Percentiles rank a stretch among this genome's conserved stretches.
Conservation (phyloP, 768 basidiomycete species). For the Amanita molliuscula region DNA sequence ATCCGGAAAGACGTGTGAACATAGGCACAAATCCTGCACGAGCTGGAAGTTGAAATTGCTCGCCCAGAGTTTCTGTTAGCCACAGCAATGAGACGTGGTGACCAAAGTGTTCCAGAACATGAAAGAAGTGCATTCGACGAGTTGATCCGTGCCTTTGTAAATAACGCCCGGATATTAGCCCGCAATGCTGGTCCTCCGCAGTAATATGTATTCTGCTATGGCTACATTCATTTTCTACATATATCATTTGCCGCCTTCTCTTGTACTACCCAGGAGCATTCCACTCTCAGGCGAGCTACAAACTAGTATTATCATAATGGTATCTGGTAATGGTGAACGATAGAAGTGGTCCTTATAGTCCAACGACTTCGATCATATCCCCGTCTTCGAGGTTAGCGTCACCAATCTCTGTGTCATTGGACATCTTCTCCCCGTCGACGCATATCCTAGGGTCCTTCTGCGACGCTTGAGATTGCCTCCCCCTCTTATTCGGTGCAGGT, state of each 20-base stretch:
- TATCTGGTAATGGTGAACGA: neutral
- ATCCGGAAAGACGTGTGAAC: constrained; percentile 2
- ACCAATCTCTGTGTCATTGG: constrained; percentile 48
- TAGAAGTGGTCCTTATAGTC: constrained; percentile 25
- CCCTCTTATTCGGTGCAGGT: constrained; percentile 19
- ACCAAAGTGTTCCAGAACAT: constrained; percentile 44
- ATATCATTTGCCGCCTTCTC: neutral
- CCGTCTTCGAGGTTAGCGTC: constrained; percentile 71
- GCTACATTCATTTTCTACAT: neutral
- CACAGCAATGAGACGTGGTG: constrained; percentile 59
- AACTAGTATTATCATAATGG: constrained; percentile 2
- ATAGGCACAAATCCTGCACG: constrained; percentile 61
- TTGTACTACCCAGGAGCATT: neutral
- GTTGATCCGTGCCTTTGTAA: constrained; percentile 85
- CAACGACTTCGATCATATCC: constrained; percentile 68
- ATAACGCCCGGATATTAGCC: constrained; percentile 83
- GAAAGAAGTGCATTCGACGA: constrained; percentile 81
- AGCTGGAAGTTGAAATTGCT: constrained; percentile 84
- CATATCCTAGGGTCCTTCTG: constrained; percentile 38
- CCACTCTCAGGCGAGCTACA: neutral
- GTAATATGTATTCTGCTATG: neutral
- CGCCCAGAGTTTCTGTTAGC: constrained; percentile 62
- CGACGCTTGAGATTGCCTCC: constrained; percentile 20
- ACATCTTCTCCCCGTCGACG: constrained; percentile 67
- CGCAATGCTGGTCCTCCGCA: constrained; percentile 44